These are phyloP conservation scores for Ramaria rubella DNA, from an alignment of 768 basidiomycete genomes.

Conservation along the genomic window DNA sequence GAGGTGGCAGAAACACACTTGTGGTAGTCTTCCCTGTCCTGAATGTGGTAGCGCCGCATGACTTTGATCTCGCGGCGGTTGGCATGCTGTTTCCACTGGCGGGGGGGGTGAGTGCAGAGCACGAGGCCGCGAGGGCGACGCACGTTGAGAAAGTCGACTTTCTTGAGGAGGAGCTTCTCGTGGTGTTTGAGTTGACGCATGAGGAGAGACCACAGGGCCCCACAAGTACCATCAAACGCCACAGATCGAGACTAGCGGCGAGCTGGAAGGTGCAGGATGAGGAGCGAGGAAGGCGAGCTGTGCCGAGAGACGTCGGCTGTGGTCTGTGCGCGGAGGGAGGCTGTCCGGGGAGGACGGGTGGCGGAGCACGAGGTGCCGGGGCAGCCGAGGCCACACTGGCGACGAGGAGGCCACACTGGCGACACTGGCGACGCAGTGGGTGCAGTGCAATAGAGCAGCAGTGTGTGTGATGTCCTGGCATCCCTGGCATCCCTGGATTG, in stretches of 20 bases:
- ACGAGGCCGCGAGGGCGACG: conserved; percentile 23
- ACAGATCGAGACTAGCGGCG: not conserved
- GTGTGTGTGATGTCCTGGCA: no score
- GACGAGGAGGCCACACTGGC: no score
- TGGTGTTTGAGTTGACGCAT: conserved; percentile 95
- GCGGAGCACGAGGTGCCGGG: no score
- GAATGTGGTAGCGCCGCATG: conserved; percentile 92
- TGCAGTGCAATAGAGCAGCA: no score
- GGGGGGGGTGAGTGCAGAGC: conserved; percentile 4
- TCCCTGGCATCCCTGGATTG: no score
- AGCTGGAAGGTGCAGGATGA: not conserved
- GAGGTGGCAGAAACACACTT: conserved; percentile 42
- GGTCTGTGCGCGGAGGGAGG: no score
- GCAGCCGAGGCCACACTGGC: no score
- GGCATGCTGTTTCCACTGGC: conserved; percentile 94
- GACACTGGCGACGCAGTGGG: no score
- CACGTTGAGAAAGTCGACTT: conserved; percentile 95
- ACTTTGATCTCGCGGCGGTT: conserved; percentile 86
- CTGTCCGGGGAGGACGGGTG: no score
- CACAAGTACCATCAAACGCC: not conserved
- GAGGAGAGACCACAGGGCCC: not conserved
- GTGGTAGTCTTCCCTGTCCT: conserved; percentile 91
- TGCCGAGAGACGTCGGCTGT: not conserved
- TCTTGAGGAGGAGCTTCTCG: conserved; percentile 90
- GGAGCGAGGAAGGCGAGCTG: not conserved